phyloP scores from a whole-genome alignment of 208 protist genomes.

The Trypanosoma rangeli region DNA sequence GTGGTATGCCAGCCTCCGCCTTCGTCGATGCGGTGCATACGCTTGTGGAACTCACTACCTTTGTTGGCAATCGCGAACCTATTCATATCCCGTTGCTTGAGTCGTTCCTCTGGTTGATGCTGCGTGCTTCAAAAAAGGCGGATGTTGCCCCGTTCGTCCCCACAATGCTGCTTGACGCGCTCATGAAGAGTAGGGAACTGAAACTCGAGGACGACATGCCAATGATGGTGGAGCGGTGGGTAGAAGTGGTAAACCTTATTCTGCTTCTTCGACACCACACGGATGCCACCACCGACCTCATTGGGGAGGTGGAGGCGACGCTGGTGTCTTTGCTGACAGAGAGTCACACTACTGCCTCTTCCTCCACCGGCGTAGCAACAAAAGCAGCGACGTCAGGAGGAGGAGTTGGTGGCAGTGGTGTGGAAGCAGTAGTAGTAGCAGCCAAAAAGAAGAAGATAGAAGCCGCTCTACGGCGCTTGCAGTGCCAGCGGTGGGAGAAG shows the following conservation, averaged over 20 bases:
- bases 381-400: not conserved
- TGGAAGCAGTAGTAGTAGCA: not conserved
- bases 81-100: constrained; percentile 72
- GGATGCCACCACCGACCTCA: constrained; percentile 4
- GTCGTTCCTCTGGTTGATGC: constrained; percentile 59
- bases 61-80: constrained; percentile 82
- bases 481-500: constrained; percentile 1
- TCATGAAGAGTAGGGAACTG: constrained; percentile 15
- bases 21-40: constrained; percentile 61
- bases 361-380: not conserved
- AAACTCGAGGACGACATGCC: constrained; percentile 19
- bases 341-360: not conserved
- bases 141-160: constrained; percentile 52
- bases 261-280: constrained; percentile 64
- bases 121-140: constrained; percentile 12
- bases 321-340: constrained; percentile 31
- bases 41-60: constrained; percentile 77
- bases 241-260: constrained; percentile 67
- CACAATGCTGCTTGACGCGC: constrained; percentile 48
- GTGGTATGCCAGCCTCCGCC: constrained; percentile 23
- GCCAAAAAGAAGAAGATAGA: constrained; percentile 23
- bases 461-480: constrained; percentile 27
- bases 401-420: not conserved
- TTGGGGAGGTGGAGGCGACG: constrained; percentile 20
- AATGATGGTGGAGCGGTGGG: constrained; percentile 43